These are phyloP conservation scores for Corchorus olitorius DNA, from an alignment of 345 rosid genomes.

Conservation along the genomic window DNA sequence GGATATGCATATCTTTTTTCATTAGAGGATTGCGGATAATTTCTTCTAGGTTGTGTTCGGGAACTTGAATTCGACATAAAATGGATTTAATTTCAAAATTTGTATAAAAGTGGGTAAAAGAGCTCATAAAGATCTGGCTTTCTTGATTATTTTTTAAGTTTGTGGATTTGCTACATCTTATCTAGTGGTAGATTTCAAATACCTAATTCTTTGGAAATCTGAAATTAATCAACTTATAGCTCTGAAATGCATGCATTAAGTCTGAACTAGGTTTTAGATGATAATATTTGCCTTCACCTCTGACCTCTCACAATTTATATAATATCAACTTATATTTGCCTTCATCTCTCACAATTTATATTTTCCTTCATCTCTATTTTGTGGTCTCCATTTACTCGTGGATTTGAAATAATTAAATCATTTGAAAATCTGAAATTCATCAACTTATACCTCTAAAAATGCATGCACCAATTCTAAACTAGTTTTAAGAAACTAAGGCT, in stretches of 20 bases:
- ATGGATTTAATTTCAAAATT: not conserved
- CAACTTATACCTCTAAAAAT: not conserved
- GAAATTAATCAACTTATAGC: not conserved
- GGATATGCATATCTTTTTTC: not conserved
- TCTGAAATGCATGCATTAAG: not conserved
- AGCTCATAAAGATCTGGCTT: not conserved
- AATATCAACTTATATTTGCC: too few relatives aligned
- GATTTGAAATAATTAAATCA: not conserved
- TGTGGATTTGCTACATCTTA: not conserved
- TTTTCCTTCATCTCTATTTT: not conserved
- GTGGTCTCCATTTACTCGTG: not conserved
- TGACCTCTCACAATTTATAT: too few relatives aligned
- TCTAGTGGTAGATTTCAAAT: not conserved
- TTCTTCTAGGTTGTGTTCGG: not conserved
- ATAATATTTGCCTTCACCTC: not conserved
- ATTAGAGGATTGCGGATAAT: not conserved
- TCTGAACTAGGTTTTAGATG: not conserved
- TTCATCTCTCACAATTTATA: too few relatives aligned
- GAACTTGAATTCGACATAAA: not conserved
- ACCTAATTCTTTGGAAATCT: not conserved
- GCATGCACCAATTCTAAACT: not conserved
- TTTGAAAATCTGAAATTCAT: not conserved
- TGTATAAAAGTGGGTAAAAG: not conserved
- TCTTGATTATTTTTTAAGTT: not conserved
- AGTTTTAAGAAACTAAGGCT: not conserved